phyloP scores from a whole-genome alignment of 1,284 basidiomycete species.

The Pholiota adiposa region DNA sequence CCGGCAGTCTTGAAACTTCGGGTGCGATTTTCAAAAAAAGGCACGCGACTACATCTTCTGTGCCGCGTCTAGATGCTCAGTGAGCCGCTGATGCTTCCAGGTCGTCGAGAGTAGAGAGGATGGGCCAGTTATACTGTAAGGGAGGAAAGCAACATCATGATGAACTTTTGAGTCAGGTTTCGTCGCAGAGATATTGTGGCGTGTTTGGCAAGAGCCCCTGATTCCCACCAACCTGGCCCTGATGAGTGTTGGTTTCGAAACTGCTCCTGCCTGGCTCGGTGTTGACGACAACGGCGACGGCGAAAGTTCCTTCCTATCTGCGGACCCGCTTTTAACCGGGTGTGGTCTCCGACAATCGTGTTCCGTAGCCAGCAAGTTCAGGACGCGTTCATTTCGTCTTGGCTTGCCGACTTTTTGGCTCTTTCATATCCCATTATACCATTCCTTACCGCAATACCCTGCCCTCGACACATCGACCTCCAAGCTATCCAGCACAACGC shows the following conservation, averaged over 20 bases:
- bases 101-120: too few species aligned
- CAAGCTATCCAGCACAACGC: constrained; percentile 26
- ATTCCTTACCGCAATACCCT: constrained; percentile 21
- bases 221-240: constrained; percentile 18
- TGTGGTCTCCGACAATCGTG: constrained; percentile 29
- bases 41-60: too few species aligned
- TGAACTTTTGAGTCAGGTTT: neutral
- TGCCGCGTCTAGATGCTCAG: too few species aligned
- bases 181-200: neutral
- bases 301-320: constrained; percentile 33
- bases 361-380: constrained; percentile 31
- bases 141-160: too few species aligned
- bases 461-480: constrained; percentile 14
- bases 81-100: too few species aligned
- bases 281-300: constrained; percentile 41
- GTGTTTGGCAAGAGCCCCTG: constrained; percentile 21
- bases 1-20: neutral
- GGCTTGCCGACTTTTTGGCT: constrained; percentile 31
- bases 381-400: constrained; percentile 50
- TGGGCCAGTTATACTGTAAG: too few species aligned
- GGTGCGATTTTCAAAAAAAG: neutral
- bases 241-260: constrained; percentile 24
- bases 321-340: constrained; percentile 36
- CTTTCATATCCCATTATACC: constrained; percentile 30
- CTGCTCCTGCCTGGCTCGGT: constrained; percentile 32